A percentile compares a stretch with the other conserved stretches of the same genome.
Conservation (phyloP, 768 basidiomycete species). For the Basidioascus undulatus region DNA sequence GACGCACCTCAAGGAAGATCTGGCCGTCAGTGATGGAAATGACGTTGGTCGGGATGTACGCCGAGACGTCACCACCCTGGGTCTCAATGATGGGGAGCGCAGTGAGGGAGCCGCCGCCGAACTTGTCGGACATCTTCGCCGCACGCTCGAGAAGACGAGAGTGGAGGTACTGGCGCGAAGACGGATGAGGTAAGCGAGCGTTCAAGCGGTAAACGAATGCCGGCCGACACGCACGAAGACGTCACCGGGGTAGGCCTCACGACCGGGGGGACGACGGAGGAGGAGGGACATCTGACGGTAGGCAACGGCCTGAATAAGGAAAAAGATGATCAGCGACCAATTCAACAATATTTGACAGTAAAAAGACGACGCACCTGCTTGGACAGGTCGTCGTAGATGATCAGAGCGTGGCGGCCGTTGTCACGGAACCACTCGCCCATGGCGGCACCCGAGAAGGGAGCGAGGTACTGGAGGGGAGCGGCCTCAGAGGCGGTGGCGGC, state of each 20-base stretch:
- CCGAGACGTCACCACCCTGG: conserved; percentile 99
- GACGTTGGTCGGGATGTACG: conserved; percentile 61
- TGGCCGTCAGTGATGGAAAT: conserved; percentile 95
- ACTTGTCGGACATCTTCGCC: conserved; percentile 98
- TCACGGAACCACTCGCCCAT: conserved; percentile 84
- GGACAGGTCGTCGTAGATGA: conserved; percentile 98
- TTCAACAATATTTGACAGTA: too few relatives aligned
- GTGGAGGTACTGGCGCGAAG: conserved; percentile 46
- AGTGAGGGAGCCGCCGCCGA: conserved; percentile 94
- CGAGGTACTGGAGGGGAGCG: conserved; percentile 95
- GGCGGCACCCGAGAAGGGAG: conserved; percentile 98
- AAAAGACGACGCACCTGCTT: too few relatives aligned
- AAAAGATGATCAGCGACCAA: too few relatives aligned
- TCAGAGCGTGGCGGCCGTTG: conserved; percentile 98
- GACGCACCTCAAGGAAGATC: conserved; percentile 7
- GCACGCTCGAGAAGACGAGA: conserved; percentile 99
- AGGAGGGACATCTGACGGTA: conserved; percentile 99
- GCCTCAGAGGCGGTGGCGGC: conserved; percentile 98
- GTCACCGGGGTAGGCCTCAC: conserved; percentile 93
- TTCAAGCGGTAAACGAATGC: background rate
- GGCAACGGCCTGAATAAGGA: conserved; percentile 93
- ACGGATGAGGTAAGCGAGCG: conserved; percentile 3
- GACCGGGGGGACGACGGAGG: conserved; percentile 98
- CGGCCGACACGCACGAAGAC: conserved; percentile 9
- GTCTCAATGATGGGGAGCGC: conserved; percentile 99